Evolutionary conservation across 208 protist species (phyloP), one percentile per base, ranked within the genome.

Genomic region (Wallacemonas sp.): DNA sequence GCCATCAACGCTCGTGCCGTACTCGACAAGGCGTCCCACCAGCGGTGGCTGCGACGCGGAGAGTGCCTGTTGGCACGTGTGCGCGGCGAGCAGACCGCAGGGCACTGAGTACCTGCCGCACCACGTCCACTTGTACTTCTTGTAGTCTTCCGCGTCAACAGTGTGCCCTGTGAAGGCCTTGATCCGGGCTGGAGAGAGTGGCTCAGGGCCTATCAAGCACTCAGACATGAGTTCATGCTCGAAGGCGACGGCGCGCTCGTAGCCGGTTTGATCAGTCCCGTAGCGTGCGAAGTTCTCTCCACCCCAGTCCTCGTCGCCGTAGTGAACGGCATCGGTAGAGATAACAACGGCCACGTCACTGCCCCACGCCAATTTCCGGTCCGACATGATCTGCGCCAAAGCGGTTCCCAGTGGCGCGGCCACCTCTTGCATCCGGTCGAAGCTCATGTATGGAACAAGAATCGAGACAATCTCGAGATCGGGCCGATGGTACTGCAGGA

Each of bases 101-200:
- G 63, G 63, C 15, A 76, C 70, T 3, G 59, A 65, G 58, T 76
- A 76, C 22, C 63, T 55, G 12, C 63, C 57, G 21, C 70, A 76
- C 57, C 70, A 54, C 37, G 63, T 70, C 70, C 70, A 66, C 63
- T 76, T 76, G 63, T 70, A 70, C 63, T 66, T 53, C 24, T 34
- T 54, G 50, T 54, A 75, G 57, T 75, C 63, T 41, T 63, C 39
- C 44, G 30, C 45, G 26, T 41, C 61, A 57, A 68, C 37, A 22
- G 69, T 75, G 55, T 69, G 67, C 24, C 67, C 36, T 15, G 48
- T 62, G 39, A 69, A 69, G 12, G 60, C 39, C 32, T 52, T 27
- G 45, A 75, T 54, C 19, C 53, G 42, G 21, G 3, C 33, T 8
- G 38, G n/a, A 5, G 26, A 53, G 22, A 75, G 45, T 8, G 29